Conservation (phyloP, 345 rosid species). For the Aquilaria sinensis region DNA sequence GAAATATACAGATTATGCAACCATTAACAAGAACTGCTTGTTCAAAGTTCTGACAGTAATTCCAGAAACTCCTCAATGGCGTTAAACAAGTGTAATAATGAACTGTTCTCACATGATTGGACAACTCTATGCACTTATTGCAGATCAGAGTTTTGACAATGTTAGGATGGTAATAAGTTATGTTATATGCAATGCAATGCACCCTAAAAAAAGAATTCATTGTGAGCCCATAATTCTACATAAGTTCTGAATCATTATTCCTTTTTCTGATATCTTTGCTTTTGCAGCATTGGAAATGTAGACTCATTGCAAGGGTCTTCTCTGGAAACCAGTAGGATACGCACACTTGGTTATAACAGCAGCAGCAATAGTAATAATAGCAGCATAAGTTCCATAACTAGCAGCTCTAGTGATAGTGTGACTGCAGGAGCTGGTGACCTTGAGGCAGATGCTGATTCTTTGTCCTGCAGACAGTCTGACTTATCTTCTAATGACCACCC, state of each 20-base stretch:
- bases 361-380: conserved; percentile 93
- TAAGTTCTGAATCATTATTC: not conserved
- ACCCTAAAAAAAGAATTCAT: too few relatives aligned
- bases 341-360: conserved; percentile 65
- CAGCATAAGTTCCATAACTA: conserved; percentile 86
- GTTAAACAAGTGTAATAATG: too few relatives aligned
- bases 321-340: conserved; percentile 53
- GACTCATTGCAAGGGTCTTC: conserved; percentile 61
- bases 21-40: too few relatives aligned
- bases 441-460: conserved; percentile 98
- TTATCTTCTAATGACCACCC: conserved; percentile 64
- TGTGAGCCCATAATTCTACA: too few relatives aligned
- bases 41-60: too few relatives aligned
- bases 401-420: conserved; percentile 91
- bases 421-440: conserved; percentile 71
- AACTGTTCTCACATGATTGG: too few relatives aligned
- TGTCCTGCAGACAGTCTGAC: conserved; percentile 86
- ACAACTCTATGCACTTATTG: too few relatives aligned
- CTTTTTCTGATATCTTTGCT: conserved; percentile 13
- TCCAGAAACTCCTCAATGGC: too few relatives aligned
- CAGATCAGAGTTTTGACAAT: too few relatives aligned
- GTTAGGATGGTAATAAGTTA: too few relatives aligned
- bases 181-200: too few relatives aligned
- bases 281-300: conserved; percentile 61
- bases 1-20: too few relatives aligned